These are phyloP conservation scores for Neurospora discreta DNA, from an alignment of 495 filamentous ascomycete genomes.

Conservation along the genomic window DNA sequence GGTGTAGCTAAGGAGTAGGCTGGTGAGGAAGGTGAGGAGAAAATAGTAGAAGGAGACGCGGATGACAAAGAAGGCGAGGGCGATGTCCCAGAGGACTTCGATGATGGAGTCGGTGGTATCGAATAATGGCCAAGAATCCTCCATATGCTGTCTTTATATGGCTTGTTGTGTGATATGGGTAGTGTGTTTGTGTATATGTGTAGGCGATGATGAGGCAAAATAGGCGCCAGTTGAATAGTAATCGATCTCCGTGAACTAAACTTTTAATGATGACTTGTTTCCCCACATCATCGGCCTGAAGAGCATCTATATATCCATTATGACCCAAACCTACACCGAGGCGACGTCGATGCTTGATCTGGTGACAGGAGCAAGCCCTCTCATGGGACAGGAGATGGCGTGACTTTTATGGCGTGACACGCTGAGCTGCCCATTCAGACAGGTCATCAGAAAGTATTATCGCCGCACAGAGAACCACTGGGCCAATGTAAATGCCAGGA, in stretches of 20 bases:
- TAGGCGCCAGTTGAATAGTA: neutral
- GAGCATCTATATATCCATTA: neutral
- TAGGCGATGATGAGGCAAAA: neutral
- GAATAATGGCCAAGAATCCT: slow-evolving; percentile 9
- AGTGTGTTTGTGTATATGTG: neutral
- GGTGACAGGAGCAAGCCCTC: neutral
- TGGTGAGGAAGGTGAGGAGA: slow-evolving; percentile 7
- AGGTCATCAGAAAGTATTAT: neutral
- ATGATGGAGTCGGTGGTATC: slow-evolving; percentile 19
- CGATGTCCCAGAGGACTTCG: slow-evolving; percentile 25
- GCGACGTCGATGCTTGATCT: neutral
- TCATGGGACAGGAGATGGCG: neutral
- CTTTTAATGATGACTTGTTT: neutral
- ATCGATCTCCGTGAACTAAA: neutral
- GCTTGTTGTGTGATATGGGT: neutral
- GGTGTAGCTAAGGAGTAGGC: slow-evolving; percentile 1
- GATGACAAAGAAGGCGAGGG: slow-evolving; percentile 21
- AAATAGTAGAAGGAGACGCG: slow-evolving; percentile 18
- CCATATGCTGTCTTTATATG: neutral
- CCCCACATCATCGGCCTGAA: neutral
- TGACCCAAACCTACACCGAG: neutral
- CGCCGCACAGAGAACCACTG: neutral
- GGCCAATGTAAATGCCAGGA: neutral
- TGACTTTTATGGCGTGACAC: neutral
- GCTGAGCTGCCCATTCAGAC: neutral